Percentiles rank a stretch among this genome's conserved stretches.
phyloP scores from a whole-genome alignment of 73 alveolate genomes.

The Breviolum minutum region DNA sequence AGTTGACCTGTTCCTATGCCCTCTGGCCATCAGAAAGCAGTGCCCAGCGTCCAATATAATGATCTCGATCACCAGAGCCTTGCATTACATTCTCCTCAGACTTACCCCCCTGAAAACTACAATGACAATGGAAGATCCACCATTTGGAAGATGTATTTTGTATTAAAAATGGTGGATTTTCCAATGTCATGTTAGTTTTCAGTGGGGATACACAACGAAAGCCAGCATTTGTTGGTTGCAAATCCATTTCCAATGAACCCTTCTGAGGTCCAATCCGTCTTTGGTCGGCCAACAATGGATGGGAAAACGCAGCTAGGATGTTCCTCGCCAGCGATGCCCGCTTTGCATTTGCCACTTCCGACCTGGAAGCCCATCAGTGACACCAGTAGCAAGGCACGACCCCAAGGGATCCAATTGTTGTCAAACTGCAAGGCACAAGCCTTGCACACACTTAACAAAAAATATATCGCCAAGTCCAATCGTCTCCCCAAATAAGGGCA shows the following conservation, averaged over 20 bases:
- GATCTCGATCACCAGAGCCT: conserved; percentile 54
- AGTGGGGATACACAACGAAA: not conserved
- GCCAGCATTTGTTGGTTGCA: not conserved
- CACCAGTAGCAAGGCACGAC: no score
- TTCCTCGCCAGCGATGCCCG: conserved; percentile 93
- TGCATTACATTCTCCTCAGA: conserved; percentile 75
- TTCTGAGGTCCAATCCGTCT: conserved; percentile 12
- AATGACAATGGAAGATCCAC: not conserved
- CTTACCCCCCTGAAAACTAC: not conserved
- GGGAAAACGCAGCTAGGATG: conserved; percentile 69
- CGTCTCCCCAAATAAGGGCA: no score
- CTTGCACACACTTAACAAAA: no score
- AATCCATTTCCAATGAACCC: not conserved
- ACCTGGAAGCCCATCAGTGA: not conserved
- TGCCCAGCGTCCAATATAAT: conserved; percentile 48
- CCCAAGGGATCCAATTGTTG: no score
- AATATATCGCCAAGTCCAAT: no score
- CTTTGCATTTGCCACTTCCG: conserved; percentile 89
- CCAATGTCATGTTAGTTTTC: no score
- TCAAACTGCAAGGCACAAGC: no score
- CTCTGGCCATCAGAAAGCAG: not conserved
- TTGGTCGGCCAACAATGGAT: conserved; percentile 80
- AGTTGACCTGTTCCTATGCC: no score
- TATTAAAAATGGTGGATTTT: no score
- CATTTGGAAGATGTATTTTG: no score